A percentile compares a stretch with the other conserved stretches of the same genome.
phyloP scores from a whole-genome alignment of 805 yeast genomes.

The Alloascoidea africana region DNA sequence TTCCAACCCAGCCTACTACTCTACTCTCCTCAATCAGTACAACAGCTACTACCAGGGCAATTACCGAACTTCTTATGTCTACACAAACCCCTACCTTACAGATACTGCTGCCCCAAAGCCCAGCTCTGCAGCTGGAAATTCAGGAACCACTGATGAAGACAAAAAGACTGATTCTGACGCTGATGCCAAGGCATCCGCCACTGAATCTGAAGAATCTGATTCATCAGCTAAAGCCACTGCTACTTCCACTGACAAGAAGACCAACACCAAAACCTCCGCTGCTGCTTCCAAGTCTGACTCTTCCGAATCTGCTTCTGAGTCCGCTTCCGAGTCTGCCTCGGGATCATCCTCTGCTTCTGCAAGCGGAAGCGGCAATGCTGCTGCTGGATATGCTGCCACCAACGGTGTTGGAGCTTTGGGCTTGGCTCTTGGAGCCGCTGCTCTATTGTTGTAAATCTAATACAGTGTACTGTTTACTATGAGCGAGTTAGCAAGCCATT shows the following conservation, averaged over 20 bases:
- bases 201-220: neutral
- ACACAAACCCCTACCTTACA: too few relatives aligned
- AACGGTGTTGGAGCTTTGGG: too few relatives aligned
- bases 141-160: neutral
- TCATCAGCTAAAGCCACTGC: neutral
- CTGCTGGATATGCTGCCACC: neutral
- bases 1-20: neutral
- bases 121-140: neutral
- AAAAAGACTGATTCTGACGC: neutral
- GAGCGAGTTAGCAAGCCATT: too few relatives aligned
- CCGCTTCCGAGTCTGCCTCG: neutral
- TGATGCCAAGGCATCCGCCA: too few relatives aligned
- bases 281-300: neutral
- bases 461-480: too few relatives aligned
- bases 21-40: neutral
- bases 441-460: too few relatives aligned
- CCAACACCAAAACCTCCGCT: neutral
- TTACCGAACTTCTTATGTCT: neutral
- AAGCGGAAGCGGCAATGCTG: neutral
- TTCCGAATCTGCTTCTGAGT: too few relatives aligned
- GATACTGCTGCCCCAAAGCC: conserved; percentile 1
- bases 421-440: too few relatives aligned
- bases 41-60: neutral
- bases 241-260: neutral
- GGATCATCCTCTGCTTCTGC: neutral